Conservation (phyloP, 352 stramenopile genomes). For the Phytophthora sp. region DNA sequence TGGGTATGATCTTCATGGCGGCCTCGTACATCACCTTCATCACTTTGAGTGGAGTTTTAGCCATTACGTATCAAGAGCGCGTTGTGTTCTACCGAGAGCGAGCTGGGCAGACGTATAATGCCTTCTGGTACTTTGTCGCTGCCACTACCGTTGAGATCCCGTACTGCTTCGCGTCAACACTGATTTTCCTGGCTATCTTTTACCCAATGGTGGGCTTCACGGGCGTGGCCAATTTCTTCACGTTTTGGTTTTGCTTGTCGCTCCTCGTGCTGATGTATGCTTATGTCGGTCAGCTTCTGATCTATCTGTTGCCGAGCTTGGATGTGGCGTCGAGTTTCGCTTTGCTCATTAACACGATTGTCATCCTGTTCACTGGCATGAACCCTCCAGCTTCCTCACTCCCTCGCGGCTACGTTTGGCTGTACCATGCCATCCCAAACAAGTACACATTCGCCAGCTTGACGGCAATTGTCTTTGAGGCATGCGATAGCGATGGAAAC, state of each 20-base stretch:
- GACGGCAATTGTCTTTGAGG: slow-evolving; percentile 29
- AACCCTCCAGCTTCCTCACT: slow-evolving; percentile 4
- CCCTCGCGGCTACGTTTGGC: slow-evolving; percentile 9
- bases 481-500: neutral
- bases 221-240: slow-evolving; percentile 13
- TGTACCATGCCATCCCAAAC: slow-evolving; percentile 3
- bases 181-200: slow-evolving; percentile 9
- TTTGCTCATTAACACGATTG: slow-evolving; percentile 3
- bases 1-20: slow-evolving; percentile 17
- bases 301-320: slow-evolving; percentile 6
- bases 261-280: slow-evolving; percentile 12
- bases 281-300: slow-evolving; percentile 13
- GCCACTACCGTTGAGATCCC: slow-evolving; percentile 4
- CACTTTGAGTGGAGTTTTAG: slow-evolving; percentile 4
- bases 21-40: slow-evolving; percentile 16
- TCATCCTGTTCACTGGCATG: slow-evolving; percentile 18
- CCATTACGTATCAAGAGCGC: slow-evolving; percentile 5
- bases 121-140: too few species aligned
- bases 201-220: too few species aligned
- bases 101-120: slow-evolving; percentile 11
- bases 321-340: slow-evolving; percentile 4
- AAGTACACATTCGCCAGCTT: slow-evolving; percentile 27
- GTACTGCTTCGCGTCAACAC: slow-evolving; percentile 7
- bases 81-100: slow-evolving; percentile 9
- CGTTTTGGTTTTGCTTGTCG: slow-evolving; percentile 17